Evolutionary conservation across 257 asterid species (phyloP), one percentile per base, ranked within the genome.

Genomic region (Thymus mandschuricus): DNA sequence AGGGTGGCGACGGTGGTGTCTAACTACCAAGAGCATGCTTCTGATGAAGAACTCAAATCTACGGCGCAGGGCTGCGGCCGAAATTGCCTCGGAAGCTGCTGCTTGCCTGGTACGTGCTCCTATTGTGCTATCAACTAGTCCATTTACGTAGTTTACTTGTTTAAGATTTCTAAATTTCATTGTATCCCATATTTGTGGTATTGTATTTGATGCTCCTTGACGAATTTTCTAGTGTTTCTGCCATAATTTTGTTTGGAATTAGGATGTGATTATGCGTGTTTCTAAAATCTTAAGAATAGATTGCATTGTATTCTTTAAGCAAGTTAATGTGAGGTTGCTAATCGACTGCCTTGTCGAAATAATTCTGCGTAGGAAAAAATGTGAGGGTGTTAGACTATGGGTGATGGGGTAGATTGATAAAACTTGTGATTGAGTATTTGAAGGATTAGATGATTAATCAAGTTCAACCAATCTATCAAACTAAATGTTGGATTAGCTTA

Each of bases 1-100:
- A 86, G 85, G 83, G 92, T 90, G 56, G 81, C 96, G 4, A 86
- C 95, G 61, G 79, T 88, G 70, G 79, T 86, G 52, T 90, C 95
- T 21, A 90, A 90, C 45, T 83, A 84, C 70, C 95, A 86, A 45
- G 96, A 86, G 65, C 86, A 79, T 76, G 70, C 72, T 41, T 71
- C 81, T 34, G 73, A 64, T n/a, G 89, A 83, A 21, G 76, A 81
- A 65, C 71, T 72, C 69, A 43, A 71, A 51, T 10, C 63, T 55
- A 59, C 51, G 74, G 70, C 68, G 51, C 66, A 41, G 55, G 86
- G 87, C 54, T 87, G 92, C 64, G 86, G 89, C 65, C 88, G 87
- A 54, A 72, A 81, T 64, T 89, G 94, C 80, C 88, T 87, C 31
- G 92, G 90, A 29, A 75, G 60, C 12, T 89, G 95, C 84, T 87